Evolutionary conservation across 2,329 filamentous ascomycete genomes (phyloP).

Genomic region (Paraphaeosphaeria sporulosa): DNA sequence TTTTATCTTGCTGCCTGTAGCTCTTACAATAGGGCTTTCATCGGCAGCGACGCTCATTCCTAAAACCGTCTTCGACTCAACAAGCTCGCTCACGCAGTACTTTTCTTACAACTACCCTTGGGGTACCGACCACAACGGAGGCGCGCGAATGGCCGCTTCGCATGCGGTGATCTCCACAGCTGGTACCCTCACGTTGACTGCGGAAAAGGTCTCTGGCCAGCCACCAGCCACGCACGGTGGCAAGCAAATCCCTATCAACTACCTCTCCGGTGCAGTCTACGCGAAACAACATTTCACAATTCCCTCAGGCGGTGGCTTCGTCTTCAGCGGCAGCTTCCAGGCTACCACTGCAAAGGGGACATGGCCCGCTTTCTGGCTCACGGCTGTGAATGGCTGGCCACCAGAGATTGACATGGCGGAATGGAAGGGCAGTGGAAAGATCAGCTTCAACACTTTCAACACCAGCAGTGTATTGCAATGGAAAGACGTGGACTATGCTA

Average conservation of each 20-base stretch:
- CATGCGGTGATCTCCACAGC: conserved; percentile 52
- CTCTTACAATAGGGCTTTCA: conserved; percentile 4
- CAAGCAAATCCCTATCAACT: conserved; percentile 55
- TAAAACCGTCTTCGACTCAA: conserved; percentile 40
- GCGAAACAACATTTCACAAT: conserved; percentile 54
- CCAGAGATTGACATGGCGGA: conserved; percentile 68
- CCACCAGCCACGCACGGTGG: conserved; percentile 39
- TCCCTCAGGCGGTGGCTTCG: conserved; percentile 46
- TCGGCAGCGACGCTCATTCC: conserved; percentile 36
- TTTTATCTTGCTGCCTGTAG: neutral
- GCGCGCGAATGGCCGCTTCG: conserved; percentile 60
- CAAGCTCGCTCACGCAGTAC: conserved; percentile 46
- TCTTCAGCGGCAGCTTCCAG: conserved; percentile 51
- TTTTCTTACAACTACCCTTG: conserved; percentile 65
- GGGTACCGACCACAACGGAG: conserved; percentile 66
- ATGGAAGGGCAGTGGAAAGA: conserved; percentile 66
- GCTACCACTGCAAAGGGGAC: conserved; percentile 54
- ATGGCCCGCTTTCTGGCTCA: conserved; percentile 68
- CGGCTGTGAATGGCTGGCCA: conserved; percentile 63
- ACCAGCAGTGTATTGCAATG: conserved; percentile 57
- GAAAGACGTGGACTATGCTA: conserved; percentile 58
- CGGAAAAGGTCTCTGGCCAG: conserved; percentile 55
- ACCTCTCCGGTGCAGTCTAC: conserved; percentile 59
- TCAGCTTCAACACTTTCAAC: conserved; percentile 65
- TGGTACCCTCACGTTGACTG: conserved; percentile 58